Conservation (phyloP, 73 alveolate genomes). For the Uronychia binucleata region DNA sequence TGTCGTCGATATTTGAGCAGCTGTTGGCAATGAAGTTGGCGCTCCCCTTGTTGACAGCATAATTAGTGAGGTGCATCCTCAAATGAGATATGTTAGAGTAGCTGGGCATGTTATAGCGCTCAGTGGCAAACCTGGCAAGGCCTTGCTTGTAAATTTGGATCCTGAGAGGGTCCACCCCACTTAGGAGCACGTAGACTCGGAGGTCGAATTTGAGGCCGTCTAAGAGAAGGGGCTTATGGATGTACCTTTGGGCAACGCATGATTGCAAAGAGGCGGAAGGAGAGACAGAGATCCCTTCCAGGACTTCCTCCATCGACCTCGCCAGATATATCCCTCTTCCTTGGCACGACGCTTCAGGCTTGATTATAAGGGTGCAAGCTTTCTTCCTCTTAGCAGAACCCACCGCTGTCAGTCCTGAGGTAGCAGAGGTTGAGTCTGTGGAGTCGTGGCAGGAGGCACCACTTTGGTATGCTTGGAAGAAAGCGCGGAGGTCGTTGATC, state of each 20-base stretch:
- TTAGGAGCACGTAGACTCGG: constrained; percentile 79
- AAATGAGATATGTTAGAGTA: constrained; percentile 54
- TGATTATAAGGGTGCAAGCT: constrained; percentile 21
- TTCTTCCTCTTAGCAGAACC: constrained; percentile 8
- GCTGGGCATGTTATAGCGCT: constrained; percentile 58
- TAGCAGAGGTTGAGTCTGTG: too few relatives aligned
- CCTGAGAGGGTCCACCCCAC: constrained; percentile 80
- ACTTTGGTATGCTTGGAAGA: too few relatives aligned
- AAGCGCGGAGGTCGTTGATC: constrained; percentile 41
- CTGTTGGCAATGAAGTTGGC: constrained; percentile 27
- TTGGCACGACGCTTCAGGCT: constrained; percentile 36
- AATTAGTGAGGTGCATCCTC: constrained; percentile 85
- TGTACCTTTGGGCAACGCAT: constrained; percentile 71
- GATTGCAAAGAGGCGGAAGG: too few relatives aligned
- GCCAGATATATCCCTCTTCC: constrained; percentile 31
- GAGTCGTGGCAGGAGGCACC: too few relatives aligned
- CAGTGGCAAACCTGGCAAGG: constrained; percentile 86
- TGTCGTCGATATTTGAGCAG: constrained; percentile 52
- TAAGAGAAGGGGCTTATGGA: constrained; percentile 74
- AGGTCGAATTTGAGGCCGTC: constrained; percentile 83
- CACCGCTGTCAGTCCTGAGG: too few relatives aligned
- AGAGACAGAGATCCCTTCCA: too few relatives aligned
- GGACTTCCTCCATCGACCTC: too few relatives aligned
- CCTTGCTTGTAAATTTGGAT: constrained; percentile 81
- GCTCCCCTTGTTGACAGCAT: constrained; percentile 79